These are phyloP conservation scores for Geoglossum cookeanum DNA, from an alignment of 2,329 filamentous ascomycete genomes.

Conservation along the genomic window DNA sequence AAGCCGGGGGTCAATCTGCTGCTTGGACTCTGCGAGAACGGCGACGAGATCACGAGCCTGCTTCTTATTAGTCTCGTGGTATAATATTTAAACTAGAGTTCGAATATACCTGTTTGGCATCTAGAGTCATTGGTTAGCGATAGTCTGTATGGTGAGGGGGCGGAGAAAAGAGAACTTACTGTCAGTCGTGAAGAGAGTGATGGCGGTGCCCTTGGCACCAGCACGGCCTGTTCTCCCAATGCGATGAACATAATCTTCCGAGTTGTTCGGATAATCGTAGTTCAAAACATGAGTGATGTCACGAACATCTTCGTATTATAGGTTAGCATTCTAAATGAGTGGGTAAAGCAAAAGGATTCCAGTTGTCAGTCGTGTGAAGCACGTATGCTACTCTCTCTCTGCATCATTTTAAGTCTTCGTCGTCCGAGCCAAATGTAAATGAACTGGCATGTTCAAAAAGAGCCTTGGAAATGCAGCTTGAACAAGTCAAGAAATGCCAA, in stretches of 20 bases:
- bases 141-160: constrained; percentile 9
- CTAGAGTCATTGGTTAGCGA: constrained; percentile 25
- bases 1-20: constrained; percentile 90
- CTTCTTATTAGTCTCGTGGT: constrained; percentile 25
- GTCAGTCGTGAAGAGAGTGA: constrained; percentile 97
- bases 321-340: constrained; percentile 55
- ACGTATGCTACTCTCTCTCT: constrained; percentile 30
- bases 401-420: constrained; percentile 11
- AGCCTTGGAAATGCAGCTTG: constrained; percentile 60
- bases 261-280: constrained; percentile 98
- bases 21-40: constrained; percentile 89
- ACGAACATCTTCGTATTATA: constrained; percentile 83
- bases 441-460: constrained; percentile 40
- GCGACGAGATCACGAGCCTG: constrained; percentile 84
- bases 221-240: constrained; percentile 51
- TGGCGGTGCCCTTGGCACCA: constrained; percentile 85
- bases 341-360: constrained; percentile 28
- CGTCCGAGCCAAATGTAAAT: constrained; percentile 1
- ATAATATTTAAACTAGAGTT: not conserved
- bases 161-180: constrained; percentile 44
- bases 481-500: constrained; percentile 61
- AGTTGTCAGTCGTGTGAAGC: constrained; percentile 39
- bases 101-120: constrained; percentile 48
- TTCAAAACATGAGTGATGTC: constrained; percentile 99
- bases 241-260: constrained; percentile 50